Evolutionary conservation across 2,329 filamentous ascomycete species (phyloP).

Genomic region (Parascedosporium putredinis): DNA sequence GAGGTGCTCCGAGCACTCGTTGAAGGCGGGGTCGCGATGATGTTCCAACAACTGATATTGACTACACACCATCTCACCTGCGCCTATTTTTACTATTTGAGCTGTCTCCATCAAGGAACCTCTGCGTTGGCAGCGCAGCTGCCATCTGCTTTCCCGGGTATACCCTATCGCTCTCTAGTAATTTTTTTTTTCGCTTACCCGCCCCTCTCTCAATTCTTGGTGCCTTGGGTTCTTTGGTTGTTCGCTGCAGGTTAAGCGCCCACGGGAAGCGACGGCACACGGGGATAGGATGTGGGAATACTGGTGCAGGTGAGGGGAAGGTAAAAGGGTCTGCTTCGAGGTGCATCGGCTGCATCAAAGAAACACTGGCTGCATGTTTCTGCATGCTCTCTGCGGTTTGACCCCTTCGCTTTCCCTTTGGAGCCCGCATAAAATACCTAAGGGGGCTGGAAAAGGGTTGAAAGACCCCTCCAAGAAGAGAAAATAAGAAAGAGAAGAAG

Average conservation of each 20-base stretch:
- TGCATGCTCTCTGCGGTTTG: too few species aligned
- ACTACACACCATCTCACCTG: background rate
- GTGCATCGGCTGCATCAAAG: background rate
- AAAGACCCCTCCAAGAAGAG: too few species aligned
- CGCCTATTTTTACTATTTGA: background rate
- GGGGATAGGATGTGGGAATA: background rate
- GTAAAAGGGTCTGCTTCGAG: too few species aligned
- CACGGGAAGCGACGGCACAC: background rate
- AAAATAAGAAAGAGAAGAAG: too few species aligned
- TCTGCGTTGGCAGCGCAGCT: background rate
- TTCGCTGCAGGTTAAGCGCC: conserved; percentile 3
- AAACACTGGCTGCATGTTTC: too few species aligned
- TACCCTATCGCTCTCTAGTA: background rate
- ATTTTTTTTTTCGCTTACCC: background rate
- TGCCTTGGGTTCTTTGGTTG: background rate
- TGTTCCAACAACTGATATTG: background rate
- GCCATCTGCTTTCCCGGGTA: background rate
- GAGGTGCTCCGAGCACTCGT: background rate
- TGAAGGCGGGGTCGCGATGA: background rate
- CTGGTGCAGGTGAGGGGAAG: too few species aligned
- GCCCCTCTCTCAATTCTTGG: background rate
- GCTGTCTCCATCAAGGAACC: background rate
- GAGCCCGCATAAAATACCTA: too few species aligned
- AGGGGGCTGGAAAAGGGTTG: too few species aligned
- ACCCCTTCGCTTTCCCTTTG: background rate